Base-by-base conservation (phyloP, 2,329 filamentous ascomycete species). In the Ambrosiella cleistominuta region DNA sequence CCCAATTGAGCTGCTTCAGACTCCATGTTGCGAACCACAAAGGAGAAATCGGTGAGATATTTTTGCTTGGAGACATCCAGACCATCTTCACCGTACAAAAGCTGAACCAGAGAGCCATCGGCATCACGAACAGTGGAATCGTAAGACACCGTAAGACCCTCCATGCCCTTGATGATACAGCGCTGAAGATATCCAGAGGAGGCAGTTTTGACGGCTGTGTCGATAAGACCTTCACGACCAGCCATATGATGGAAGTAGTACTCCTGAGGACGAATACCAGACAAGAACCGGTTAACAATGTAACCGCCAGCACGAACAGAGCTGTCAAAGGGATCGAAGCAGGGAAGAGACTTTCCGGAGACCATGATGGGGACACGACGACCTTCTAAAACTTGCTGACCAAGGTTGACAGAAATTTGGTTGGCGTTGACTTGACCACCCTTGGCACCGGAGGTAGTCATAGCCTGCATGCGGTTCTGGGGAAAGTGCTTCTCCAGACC, bases 161-260 rank as follows among this genome's bases (percentile, higher is more conserved):
- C 93, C 86, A 98, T 94, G 62, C 93, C 93, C 74, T 98, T 98
- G 73, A 98, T 94, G 62, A 98, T 78, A 77, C 93, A 98, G 67
- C 94, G 80, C 69, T 98, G 93, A 56, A 98, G 75, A 68, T 98
- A 98, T 61, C 93, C 94, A 36, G 93, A 97, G 67, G 93, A 85
- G 8, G 91, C 95, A 1, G 93, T 98, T 73, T 98, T 98, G 69
- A 98, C 93, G 63, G 93, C 93, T 17, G 93, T 98, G 78, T 98
- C 93, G 67, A 98, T 98, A 63, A 98, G 75, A 75, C 93, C 93
- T 77, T 98, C 94, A 72, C 93, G 82, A 65, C 94, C 94, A 66
- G 91, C 93, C 94, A 98, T 98, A 70, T 94, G 89, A 79, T 98
- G 93, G 75, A 98, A 98, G 70, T 91, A 98, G 70, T 96, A 98